Base-by-base conservation (phyloP, 2,329 filamentous ascomycete genomes). In the Aspergillus sp. region DNA sequence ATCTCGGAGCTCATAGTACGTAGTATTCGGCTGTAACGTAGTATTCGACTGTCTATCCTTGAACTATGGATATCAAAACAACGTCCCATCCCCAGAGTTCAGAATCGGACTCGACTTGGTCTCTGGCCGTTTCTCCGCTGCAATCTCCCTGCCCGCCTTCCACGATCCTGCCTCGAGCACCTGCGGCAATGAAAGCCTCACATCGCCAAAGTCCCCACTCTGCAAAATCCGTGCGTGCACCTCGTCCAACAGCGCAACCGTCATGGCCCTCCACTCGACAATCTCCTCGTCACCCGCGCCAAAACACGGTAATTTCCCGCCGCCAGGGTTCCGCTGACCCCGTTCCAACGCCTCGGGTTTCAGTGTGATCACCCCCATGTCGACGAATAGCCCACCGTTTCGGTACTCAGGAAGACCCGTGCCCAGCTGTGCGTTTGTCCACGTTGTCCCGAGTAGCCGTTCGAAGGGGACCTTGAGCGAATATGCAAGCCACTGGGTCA, bases 401-500 rank as follows among this genome's bases (percentile, higher is more conserved):
- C 88, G 82, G 64, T 90, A 90, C 68, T 90, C 88, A 0, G 88
- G 86, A 3, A 91, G 76, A 0, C 86, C 88, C 0, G 88, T 91
- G 8, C 88, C 79, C 0, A 86, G 79, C 19, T 83, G 76, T 2
- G 77, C 72, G 39, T 84, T 84, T 8, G 73, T 76, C 73, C 84
- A 85, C 12, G 79, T 73, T 14, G 81, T 76, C 1, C 77, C 77
- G 9, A 87, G 73, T 1, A 86, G 70, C 2, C 79, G 77, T 48
- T 80, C 77, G 64, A 87, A 85, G 0, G 84, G 83, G 4, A 90
- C 86, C 76, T 88, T 90, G 7, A 91, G 77, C 0, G 87, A 90
- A 71, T 91, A 91, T 1, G 83, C 84, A 6, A 91, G 80, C 88
- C 88, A 90, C 68, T 90, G 88, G 0, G 88, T 90, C 8, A 90